phyloP scores from a whole-genome alignment of 192 early-diverging fungal species.

The Dimargaris verticillata region DNA sequence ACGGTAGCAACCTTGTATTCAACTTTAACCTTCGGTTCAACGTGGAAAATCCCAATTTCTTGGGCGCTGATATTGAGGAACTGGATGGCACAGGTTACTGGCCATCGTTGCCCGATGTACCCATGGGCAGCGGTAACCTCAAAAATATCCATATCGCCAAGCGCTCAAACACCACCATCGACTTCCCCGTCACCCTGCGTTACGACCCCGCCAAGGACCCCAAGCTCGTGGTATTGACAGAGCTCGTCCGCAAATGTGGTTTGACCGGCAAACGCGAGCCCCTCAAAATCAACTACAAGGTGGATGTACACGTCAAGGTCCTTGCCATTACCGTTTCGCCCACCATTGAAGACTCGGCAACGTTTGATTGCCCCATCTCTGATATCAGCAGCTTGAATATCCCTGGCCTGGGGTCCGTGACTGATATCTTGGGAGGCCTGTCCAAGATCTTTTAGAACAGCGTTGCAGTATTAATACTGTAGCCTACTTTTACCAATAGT shows the following conservation, averaged over 20 bases:
- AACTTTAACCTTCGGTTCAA: conserved; percentile 3
- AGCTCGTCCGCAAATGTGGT: background rate
- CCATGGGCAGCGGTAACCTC: conserved; percentile 1
- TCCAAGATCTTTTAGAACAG: background rate
- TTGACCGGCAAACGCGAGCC: background rate
- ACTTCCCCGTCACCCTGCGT: background rate
- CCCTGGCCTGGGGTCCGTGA: background rate
- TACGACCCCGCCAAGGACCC: conserved; percentile 6
- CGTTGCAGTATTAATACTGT: background rate
- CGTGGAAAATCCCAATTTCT: conserved; percentile 4
- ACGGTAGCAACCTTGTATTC: background rate
- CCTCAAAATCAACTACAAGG: background rate
- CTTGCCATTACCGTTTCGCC: background rate
- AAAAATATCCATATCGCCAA: background rate
- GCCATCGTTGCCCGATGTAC: conserved; percentile 2
- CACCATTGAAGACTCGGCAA: background rate
- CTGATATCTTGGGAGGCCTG: background rate
- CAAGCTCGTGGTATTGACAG: background rate
- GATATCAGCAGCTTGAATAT: background rate
- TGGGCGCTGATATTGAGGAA: background rate
- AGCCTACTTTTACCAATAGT: background rate
- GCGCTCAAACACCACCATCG: background rate
- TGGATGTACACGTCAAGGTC: background rate
- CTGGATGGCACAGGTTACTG: background rate
- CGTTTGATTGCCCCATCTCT: conserved; percentile 2